phyloP scores from a whole-genome alignment of 1,284 basidiomycete species.

The Irpex lacteus region DNA sequence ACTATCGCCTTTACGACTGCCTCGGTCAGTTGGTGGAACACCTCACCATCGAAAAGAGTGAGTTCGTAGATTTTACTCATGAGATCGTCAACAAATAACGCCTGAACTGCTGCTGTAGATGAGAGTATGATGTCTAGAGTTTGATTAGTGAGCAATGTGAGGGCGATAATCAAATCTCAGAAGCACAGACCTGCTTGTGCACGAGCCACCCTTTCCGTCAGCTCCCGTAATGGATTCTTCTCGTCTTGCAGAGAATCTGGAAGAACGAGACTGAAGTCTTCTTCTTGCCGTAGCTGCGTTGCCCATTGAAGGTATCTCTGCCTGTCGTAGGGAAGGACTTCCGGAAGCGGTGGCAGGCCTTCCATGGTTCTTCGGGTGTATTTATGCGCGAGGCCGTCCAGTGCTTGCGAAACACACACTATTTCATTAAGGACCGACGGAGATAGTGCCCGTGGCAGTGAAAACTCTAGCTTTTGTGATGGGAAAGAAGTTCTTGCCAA shows the following conservation, averaged over 20 bases:
- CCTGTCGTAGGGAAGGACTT: not conserved
- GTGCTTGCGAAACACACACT: not conserved
- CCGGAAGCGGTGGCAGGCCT: not conserved
- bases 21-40: constrained; percentile 16
- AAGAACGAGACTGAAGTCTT: not conserved
- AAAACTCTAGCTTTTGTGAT: not conserved
- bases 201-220: constrained; percentile 17
- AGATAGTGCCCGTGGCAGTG: not conserved
- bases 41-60: constrained; percentile 16
- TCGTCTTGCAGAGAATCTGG: constrained; percentile 7
- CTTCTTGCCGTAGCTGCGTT: not conserved
- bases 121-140: not conserved
- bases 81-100: constrained; percentile 22
- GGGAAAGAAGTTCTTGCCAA: constrained; percentile 14
- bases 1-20: constrained; percentile 13
- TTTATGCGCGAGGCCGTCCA: not conserved
- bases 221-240: constrained; percentile 13
- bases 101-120: constrained; percentile 15
- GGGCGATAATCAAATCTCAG: not conserved
- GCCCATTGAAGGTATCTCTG: not conserved
- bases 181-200: constrained; percentile 14
- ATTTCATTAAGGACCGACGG: not conserved
- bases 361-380: not conserved
- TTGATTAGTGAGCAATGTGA: not conserved
- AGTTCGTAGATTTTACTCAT: constrained; percentile 21